Evolutionary conservation across 108 stramenopile species (phyloP).

Genomic region (Cyclotella sp.): DNA sequence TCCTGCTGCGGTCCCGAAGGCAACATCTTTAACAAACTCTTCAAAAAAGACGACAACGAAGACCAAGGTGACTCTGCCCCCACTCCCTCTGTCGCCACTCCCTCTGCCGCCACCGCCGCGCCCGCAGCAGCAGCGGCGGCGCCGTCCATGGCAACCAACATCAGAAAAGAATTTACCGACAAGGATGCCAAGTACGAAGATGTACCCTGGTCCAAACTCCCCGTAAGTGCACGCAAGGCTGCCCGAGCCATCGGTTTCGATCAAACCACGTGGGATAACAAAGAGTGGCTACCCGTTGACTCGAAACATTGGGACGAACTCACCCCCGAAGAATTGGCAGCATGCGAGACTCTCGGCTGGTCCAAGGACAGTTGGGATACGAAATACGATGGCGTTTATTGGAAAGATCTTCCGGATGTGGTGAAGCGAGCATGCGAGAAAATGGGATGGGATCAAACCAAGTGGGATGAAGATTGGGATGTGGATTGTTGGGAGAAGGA

Average conservation of each 20-base stretch:
- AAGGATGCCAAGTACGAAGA: slow-evolving; percentile 65
- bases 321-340: slow-evolving; percentile 51
- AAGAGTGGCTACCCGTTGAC: slow-evolving; percentile 33
- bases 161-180: slow-evolving; percentile 45
- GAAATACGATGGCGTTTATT: slow-evolving; percentile 54
- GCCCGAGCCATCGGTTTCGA: slow-evolving; percentile 59
- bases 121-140: not conserved
- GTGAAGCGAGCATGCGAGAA: slow-evolving; percentile 54
- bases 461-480: slow-evolving; percentile 62
- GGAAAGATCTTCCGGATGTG: slow-evolving; percentile 57
- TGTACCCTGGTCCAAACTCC: slow-evolving; percentile 48
- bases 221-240: slow-evolving; percentile 50
- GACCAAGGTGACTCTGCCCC: not conserved
- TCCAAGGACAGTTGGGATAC: slow-evolving; percentile 61
- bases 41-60: slow-evolving; percentile 25
- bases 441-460: slow-evolving; percentile 56
- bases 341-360: slow-evolving; percentile 62
- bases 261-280: slow-evolving; percentile 54
- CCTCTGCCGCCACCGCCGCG: not conserved
- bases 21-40: slow-evolving; percentile 31
- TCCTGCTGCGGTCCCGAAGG: slow-evolving; percentile 33
- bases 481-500: slow-evolving; percentile 35
- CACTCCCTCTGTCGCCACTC: slow-evolving; percentile 12
- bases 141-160: not conserved
- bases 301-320: slow-evolving; percentile 62